A percentile compares a stretch with the other conserved stretches of the same genome.
Conservation (phyloP, 1,284 basidiomycete genomes). For the Phaffia rhodozyma region DNA sequence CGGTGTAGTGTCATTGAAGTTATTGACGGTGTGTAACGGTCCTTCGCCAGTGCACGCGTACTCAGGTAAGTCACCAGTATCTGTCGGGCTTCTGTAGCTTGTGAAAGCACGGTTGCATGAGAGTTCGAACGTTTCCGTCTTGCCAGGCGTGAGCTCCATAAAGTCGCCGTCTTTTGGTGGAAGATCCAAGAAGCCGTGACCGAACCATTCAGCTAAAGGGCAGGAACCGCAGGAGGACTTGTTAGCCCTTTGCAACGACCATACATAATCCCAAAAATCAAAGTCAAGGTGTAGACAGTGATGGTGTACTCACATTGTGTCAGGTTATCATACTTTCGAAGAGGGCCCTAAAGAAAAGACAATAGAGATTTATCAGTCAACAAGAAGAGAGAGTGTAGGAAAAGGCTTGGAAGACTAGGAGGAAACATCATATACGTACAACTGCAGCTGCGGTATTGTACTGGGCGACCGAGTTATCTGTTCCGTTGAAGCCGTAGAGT, state of each 20-base stretch:
- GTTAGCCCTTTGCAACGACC: background rate
- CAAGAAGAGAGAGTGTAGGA: background rate
- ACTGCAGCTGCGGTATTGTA: background rate
- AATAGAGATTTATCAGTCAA: background rate
- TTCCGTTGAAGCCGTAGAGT: conserved; percentile 8
- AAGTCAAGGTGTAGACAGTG: no score
- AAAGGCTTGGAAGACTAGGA: no score
- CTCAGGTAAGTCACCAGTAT: background rate
- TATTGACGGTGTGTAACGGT: conserved; percentile 6
- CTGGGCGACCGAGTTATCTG: background rate
- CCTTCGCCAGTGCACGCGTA: conserved; percentile 30
- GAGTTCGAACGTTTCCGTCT: conserved; percentile 22
- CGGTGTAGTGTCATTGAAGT: background rate
- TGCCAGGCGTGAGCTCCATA: conserved; percentile 48
- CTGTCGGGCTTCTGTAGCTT: conserved; percentile 10
- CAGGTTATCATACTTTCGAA: conserved; percentile 18
- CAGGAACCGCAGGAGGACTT: background rate
- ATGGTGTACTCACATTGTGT: background rate
- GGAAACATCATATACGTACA: no score
- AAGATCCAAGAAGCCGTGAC: conserved; percentile 45
- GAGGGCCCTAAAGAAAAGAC: conserved; percentile 10
- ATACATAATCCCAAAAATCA: no score
- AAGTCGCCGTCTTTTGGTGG: conserved; percentile 47
- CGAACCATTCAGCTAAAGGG: conserved; percentile 21
- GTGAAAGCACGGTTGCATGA: background rate